Evolutionary conservation across 2,329 filamentous ascomycete genomes (phyloP).

Genomic region (Magnaporthales sp.): DNA sequence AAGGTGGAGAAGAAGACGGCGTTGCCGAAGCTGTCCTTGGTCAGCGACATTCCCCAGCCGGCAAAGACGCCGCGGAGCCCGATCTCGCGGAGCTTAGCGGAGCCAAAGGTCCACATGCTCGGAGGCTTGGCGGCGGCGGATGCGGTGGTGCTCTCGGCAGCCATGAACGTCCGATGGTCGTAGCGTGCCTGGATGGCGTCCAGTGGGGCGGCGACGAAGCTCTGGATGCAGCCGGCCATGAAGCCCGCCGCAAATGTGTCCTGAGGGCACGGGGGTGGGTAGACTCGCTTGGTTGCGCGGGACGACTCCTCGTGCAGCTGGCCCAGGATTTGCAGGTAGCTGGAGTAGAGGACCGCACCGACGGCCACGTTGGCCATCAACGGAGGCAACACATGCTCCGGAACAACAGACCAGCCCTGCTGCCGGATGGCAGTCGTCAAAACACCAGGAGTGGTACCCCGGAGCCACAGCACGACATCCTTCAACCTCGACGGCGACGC

Average conservation of each 20-base stretch:
- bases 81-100: constrained; percentile 60
- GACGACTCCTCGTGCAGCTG: constrained; percentile 56
- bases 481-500: constrained; percentile 20
- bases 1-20: constrained; percentile 69
- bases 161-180: constrained; percentile 41
- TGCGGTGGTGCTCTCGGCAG: constrained; percentile 11
- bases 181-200: constrained; percentile 70
- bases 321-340: constrained; percentile 63
- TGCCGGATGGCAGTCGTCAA: constrained; percentile 57
- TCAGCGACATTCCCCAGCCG: constrained; percentile 59
- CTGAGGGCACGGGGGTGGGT: constrained; percentile 55
- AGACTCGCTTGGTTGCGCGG: constrained; percentile 50
- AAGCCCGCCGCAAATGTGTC: constrained; percentile 64
- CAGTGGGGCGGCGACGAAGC: constrained; percentile 62
- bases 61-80: constrained; percentile 65
- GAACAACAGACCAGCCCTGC: constrained; percentile 67
- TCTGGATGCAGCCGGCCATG: constrained; percentile 60
- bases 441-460: constrained; percentile 61
- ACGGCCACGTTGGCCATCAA: constrained; percentile 66
- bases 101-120: constrained; percentile 67
- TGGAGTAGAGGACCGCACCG: constrained; percentile 66
- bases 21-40: constrained; percentile 61
- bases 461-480: constrained; percentile 40
- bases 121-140: constrained; percentile 30
- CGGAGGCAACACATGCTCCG: constrained; percentile 69